Base-by-base conservation (phyloP, 768 basidiomycete species). In the Russula ochroleuca region DNA sequence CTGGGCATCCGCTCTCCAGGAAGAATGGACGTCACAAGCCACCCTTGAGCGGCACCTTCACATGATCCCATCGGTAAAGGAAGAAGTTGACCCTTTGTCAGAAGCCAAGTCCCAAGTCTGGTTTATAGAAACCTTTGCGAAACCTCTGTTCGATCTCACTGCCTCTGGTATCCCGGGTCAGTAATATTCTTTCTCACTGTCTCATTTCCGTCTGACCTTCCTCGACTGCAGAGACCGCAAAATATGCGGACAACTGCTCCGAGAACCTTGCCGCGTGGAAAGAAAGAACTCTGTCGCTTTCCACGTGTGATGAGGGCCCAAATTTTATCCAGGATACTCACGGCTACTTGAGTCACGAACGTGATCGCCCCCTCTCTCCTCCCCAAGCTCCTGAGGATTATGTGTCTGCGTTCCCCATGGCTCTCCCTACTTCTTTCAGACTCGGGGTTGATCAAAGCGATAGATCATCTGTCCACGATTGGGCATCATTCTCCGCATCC, bases 11-110 rank as follows among this genome's bases (percentile, higher is more conserved):
- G 94, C 92, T 2, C 75, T 99, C 43, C 83, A 88, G 75, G 80
- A 86, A 59, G 97, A 99, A 76, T 98, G 97, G 97, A 80, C 84
- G 9, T 85, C 84, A 13, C 97, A 99, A 74, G 90, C 93, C 2
- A 78, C 81, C n/a, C 81, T 98, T 5, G 97, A 99, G 73, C 81
- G 83, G 66, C 82, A 85, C 59, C 83, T 93, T 59, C 81, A 85
- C 40, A 78, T 98, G 35, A 86, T 88, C 19, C 75, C 80, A 9
- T 80, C 81, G 2, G 79, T 85, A n/a, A 73, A 72, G 45, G 75
- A 74, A 45, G 76, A 79, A 33, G 80, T 80, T 37, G 78, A 75
- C 31, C 78, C 83, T 8, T 71, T 88, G 2, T 81, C 81, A 50
- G 89, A 91, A 74, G 92, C 90, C 31, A 80, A 83, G 65, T 85